Evolutionary conservation across 2,329 filamentous ascomycete species (phyloP), one percentile per base, ranked within the genome.

Genomic region (Diaporthe sp.): DNA sequence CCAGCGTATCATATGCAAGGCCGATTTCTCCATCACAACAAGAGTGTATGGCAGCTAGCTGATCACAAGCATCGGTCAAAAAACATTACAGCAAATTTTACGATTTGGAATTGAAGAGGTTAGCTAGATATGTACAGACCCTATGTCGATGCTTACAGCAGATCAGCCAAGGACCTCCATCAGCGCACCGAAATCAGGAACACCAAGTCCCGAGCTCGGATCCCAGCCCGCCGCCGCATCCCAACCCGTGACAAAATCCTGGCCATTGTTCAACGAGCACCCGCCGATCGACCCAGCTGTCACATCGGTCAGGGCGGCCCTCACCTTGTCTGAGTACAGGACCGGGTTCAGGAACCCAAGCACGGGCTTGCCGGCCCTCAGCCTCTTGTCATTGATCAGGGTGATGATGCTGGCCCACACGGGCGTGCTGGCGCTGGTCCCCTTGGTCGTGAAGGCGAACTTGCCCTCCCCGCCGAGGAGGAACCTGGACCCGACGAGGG

Each of bases 311-410:
- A 83, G 82, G 4, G 81, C 80, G 51, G 82, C 81, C 1, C 75
- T 60, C 67, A 75, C 76, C 44, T 51, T 67, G 0, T 67, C 61
- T 4, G 61, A 67, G 28, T 67, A 67, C 34, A 77, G 42, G 9
- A 60, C 53, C 3, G 76, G 83, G 75, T 85, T 84, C 53, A 85
- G 78, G 70, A 84, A 85, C 5, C 84, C 83, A 0, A 87, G 76
- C 2, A 84, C 79, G 25, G 73, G 77, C 79, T 88, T 87, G 3
- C 88, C 88, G 10, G 82, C 83, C 0, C 86, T 82, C n/a, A 92
- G 81, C 49, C 90, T 84, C 1, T 88, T 90, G 78, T 93, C 91
- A 78, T 94, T 94, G 74, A 94, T 83, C 4, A 94, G 86, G 1
- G 89, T 85, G 53, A 94, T 84, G 58, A 93, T 85, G 8, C 86